Base-by-base conservation (phyloP, 1,284 basidiomycete species). In the Ganoderma leucocontextum region DNA sequence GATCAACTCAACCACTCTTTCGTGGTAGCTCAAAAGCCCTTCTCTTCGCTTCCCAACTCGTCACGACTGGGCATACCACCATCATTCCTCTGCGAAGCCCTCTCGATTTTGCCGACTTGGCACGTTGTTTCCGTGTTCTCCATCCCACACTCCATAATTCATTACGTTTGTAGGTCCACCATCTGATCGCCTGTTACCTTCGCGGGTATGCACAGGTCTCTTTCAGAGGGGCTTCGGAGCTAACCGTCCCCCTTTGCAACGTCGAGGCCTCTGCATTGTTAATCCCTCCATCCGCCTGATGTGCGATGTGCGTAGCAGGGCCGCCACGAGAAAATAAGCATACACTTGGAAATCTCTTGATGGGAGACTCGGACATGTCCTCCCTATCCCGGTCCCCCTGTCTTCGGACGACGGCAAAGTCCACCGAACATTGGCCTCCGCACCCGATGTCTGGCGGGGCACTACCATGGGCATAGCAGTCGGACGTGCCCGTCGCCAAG, bases 121-220 rank as follows among this genome's bases (percentile, higher is more conserved):
- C 47, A 49, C 47, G 47, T 49, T 25, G n/a, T 4, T 47, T 25
- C 47, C 22, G 4, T 49, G 47, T 49, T 25, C 22, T 49, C 25
- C 47, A 49, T 49, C n/a, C 10, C 4, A 22, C 15, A 17, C 15
- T 42, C 41, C 6, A 15, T 13, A 25, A 49, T 10, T 22, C 17
- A 47, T 49, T 49, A 49, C 47, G 47, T 49, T 49, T 49, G 47
- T 49, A 49, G 47, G 47, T 49, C 47, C 47, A 25, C 12, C 25
- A 5, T 19, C 41, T 49, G 47, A 25, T 49, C 25, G 47, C 47
- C 47, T 25, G 47, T 49, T 49, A 22, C 22, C 22, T 49, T 49
- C 47, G 22, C 22, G 10, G 9, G 47, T 22, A 10, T 25, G 12
- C 8, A 25, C 22, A 25, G 10, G 22, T 25, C 22, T 3, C 10